Percentiles rank a stretch among this genome's conserved stretches.
Conservation (phyloP, 140 eudicot genomes). For the Oenanthe javanica region DNA sequence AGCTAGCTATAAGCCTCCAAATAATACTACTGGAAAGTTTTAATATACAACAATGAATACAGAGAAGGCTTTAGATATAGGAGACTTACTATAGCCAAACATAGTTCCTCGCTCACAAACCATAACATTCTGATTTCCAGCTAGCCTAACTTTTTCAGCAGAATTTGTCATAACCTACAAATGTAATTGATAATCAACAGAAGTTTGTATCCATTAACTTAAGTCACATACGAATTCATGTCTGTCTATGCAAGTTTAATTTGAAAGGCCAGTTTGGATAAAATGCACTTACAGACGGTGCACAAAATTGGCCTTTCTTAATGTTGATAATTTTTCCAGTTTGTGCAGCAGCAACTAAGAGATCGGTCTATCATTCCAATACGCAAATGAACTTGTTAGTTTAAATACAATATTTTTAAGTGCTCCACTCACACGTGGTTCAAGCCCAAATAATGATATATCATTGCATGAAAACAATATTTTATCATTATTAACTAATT, state of each 20-base stretch:
- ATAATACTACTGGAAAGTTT: neutral
- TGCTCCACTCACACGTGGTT: conserved; percentile 19
- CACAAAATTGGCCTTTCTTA: conserved; percentile 97
- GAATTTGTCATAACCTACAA: conserved; percentile 85
- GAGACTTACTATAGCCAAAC: conserved; percentile 90
- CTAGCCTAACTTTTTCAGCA: conserved; percentile 84
- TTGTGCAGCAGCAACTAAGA: conserved; percentile 95
- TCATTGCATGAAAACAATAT: neutral
- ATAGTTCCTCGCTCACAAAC: conserved; percentile 99
- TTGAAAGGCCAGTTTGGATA: neutral
- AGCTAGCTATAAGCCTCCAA: neutral
- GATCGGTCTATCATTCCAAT: conserved; percentile 61
- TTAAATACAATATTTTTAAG: neutral
- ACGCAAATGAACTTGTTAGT: conserved; percentile 14
- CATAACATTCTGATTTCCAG: conserved; percentile 94
- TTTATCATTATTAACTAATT: conserved; percentile 1
- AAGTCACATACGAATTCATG: neutral
- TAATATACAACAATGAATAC: neutral
- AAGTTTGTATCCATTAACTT: conserved; percentile 1
- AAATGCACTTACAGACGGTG: conserved; percentile 53
- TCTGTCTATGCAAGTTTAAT: neutral
- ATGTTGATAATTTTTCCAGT: conserved; percentile 83
- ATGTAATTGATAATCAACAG: conserved; percentile 13
- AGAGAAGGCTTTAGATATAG: neutral
- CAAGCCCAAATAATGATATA: neutral